Base-by-base conservation (phyloP, 345 rosid genomes). In the Nasturtium officinale region DNA sequence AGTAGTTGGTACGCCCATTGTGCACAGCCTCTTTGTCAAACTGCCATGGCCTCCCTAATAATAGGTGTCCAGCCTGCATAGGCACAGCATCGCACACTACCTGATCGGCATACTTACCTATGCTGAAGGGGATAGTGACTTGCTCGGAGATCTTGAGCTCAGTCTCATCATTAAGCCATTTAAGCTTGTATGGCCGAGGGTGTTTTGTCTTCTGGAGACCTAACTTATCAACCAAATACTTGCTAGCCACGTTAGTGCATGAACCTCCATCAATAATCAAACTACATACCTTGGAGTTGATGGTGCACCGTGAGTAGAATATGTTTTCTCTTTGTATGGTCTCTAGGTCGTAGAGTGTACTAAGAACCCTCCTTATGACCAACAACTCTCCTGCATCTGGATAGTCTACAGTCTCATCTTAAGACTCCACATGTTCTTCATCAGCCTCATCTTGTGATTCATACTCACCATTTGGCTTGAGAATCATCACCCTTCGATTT, bases 281-380 rank as follows among this genome's bases (percentile, higher is more conserved):
- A 4, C n/a, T 5, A 38, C n/a, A 38, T 4, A 12, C n/a, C 6
- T 43, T 43, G 8, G 18, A 15, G 9, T 43, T 1, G 2, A n/a
- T 15, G 0, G 48, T n/a, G 18, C 48, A 43, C 1, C 48, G 3
- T 0, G 18, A 5, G 3, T 42, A 7, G 17, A 42, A 42, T 0
- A 42, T 15, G 2, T 42, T 42, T 1, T 42, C 47, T 6, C 18
- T 15, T 15, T 43, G 48, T 0, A 43, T 6, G 3, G 18, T n/a
- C 3, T 15, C 3, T 0, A 3, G 48, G 1, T n/a, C 18, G 5
- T 5, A 2, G 18, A 42, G 1, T 1, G 2, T 1, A 2, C n/a
- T 38, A 1, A 38, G n/a, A 38, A 1, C 45, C 4, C 4, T 0
- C 15, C 6, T 38, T 12, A 3, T 12, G 1, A 5, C 18, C 6